Evolutionary conservation across 495 filamentous ascomycete species (phyloP).

Genomic region (Daldinia concentrica): DNA sequence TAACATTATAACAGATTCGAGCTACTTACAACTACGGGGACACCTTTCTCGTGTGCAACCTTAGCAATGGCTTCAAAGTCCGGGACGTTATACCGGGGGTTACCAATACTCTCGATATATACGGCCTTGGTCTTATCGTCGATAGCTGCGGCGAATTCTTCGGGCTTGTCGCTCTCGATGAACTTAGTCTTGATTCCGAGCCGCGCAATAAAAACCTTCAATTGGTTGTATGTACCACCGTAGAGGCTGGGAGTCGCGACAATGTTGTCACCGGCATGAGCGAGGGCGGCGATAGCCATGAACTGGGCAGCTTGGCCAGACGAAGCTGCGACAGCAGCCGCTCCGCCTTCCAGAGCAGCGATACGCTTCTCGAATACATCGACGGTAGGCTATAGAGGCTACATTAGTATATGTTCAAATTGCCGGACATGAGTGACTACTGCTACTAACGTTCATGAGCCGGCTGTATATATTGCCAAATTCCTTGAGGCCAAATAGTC

Average conservation of each 20-base stretch:
- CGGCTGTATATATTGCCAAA: conserved; percentile 98
- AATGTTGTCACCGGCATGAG: conserved; percentile 91
- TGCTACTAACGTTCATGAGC: conserved; percentile 81
- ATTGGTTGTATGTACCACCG: conserved; percentile 97
- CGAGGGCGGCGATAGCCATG: conserved; percentile 86
- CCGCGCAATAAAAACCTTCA: conserved; percentile 91
- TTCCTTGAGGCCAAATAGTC: conserved; percentile 96
- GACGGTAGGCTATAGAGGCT: conserved; percentile 76
- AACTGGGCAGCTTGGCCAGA: conserved; percentile 97
- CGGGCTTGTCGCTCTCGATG: conserved; percentile 81
- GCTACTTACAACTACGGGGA: conserved; percentile 80
- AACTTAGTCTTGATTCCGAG: conserved; percentile 93
- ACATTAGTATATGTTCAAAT: conserved; percentile 3
- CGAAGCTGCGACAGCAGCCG: conserved; percentile 86
- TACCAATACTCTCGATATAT: conserved; percentile 95
- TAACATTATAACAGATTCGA: not conserved
- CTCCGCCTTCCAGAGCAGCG: conserved; percentile 92
- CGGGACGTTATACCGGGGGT: conserved; percentile 93
- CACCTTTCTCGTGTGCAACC: conserved; percentile 79
- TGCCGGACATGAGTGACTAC: not conserved
- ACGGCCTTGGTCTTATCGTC: conserved; percentile 98
- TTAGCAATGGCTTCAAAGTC: conserved; percentile 87
- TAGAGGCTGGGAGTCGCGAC: conserved; percentile 93
- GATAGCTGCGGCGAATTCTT: conserved; percentile 84
- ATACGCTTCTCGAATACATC: conserved; percentile 98